Percentiles rank a stretch among this genome's conserved stretches.
Conservation (phyloP, 164 flowering plant genomes). For the Saururus chinensis region DNA sequence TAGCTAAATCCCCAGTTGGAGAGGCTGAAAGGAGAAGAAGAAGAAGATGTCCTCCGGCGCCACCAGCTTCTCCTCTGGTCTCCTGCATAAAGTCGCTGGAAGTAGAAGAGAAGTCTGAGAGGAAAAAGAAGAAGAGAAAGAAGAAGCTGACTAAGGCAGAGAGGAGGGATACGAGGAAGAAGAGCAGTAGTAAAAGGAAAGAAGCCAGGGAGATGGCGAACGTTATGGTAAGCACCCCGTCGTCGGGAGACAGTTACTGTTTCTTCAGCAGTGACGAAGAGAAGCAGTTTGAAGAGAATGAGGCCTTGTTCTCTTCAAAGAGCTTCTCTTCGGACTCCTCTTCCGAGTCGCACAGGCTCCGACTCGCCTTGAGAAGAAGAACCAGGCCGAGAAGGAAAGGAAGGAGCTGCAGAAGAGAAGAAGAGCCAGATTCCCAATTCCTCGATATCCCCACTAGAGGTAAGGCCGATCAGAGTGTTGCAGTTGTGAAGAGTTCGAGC, state of each 20-base stretch:
- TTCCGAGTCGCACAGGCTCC: not conserved
- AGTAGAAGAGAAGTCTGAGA: not conserved
- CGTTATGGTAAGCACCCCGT: not conserved
- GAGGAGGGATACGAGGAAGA: slow-evolving; percentile 3
- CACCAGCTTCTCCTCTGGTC: slow-evolving; percentile 26
- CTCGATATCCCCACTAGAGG: not conserved
- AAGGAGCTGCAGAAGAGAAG: not conserved
- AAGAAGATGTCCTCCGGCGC: slow-evolving; percentile 33
- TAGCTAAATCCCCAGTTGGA: slow-evolving; percentile 1
- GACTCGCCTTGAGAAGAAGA: not conserved
- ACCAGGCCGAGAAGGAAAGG: slow-evolving; percentile 15
- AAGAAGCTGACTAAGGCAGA: not conserved
- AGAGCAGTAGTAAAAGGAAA: slow-evolving; percentile 1
- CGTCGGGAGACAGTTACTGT: slow-evolving; percentile 9
- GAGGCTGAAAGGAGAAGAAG: slow-evolving; percentile 1
- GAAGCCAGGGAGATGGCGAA: not conserved
- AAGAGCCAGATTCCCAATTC: not conserved
- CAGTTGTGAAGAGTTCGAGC: slow-evolving; percentile 60
- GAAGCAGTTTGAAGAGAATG: slow-evolving; percentile 22
- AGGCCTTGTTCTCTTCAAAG: slow-evolving; percentile 45
- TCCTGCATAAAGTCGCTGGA: not conserved
- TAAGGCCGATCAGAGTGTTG: slow-evolving; percentile 43
- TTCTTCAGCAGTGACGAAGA: slow-evolving; percentile 51
- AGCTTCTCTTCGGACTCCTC: slow-evolving; percentile 51
- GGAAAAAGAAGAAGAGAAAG: slow-evolving; percentile 2